Evolutionary conservation across 2,329 filamentous ascomycete species (phyloP).

Genomic region (Sclerotinia minor): DNA sequence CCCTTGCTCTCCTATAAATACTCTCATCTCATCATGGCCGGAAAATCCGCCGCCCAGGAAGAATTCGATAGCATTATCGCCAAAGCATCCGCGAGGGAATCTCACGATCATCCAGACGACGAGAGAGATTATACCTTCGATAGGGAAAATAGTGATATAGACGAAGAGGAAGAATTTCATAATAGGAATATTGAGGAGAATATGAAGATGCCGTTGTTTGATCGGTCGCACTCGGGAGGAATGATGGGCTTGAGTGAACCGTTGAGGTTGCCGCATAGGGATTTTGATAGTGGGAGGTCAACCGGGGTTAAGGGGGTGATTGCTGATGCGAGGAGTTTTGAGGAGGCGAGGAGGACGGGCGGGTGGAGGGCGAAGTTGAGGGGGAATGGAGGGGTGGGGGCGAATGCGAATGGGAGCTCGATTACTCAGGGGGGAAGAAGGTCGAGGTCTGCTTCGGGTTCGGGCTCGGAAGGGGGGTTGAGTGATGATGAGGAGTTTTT

Average conservation of each 20-base stretch:
- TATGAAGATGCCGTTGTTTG: conserved; percentile 64
- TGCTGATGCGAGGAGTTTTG: conserved; percentile 76
- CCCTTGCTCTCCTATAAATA: conserved; percentile 25
- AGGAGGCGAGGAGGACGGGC: conserved; percentile 58
- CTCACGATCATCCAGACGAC: conserved; percentile 53
- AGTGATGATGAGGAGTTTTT: conserved; percentile 77
- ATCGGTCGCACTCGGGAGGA: conserved; percentile 42
- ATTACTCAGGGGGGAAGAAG: conserved; percentile 31
- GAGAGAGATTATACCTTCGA: conserved; percentile 54
- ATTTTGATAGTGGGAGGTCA: conserved; percentile 67
- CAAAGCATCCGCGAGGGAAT: conserved; percentile 49
- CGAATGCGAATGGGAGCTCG: conserved; percentile 23
- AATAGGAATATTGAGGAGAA: conserved; percentile 57
- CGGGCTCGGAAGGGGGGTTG: conserved; percentile 38
- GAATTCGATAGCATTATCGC: conserved; percentile 65
- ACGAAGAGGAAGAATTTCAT: conserved; percentile 47
- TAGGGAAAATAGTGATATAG: conserved; percentile 56
- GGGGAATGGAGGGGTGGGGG: too few species aligned
- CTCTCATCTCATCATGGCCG: conserved; percentile 35
- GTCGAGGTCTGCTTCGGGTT: conserved; percentile 34
- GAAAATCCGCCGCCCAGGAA: conserved; percentile 61
- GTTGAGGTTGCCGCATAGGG: conserved; percentile 61
- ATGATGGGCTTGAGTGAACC: conserved; percentile 22
- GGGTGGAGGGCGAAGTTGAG: conserved; percentile 50
- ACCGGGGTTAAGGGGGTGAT: conserved; percentile 88